These are phyloP conservation scores for Excoecaria cochinchinensis DNA, from an alignment of 345 rosid species.

Conservation along the genomic window DNA sequence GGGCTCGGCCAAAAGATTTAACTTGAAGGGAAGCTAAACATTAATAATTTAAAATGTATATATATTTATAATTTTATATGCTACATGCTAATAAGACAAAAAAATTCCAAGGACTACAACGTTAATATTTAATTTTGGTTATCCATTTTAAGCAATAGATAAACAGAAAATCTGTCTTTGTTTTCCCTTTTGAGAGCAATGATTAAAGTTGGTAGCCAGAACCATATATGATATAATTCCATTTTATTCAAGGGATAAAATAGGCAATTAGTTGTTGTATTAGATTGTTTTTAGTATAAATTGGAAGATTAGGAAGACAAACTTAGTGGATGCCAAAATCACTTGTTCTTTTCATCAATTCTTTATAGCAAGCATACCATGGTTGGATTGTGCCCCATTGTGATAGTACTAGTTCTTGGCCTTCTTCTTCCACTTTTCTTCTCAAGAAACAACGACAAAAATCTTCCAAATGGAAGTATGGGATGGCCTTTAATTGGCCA, in stretches of 20 bases:
- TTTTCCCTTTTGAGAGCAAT: background rate
- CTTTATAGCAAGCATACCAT: background rate
- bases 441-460: conserved; percentile 7
- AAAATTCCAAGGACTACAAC: too few relatives aligned
- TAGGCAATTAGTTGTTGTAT: background rate
- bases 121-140: background rate
- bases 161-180: background rate
- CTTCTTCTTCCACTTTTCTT: conserved; percentile 8
- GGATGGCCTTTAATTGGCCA: conserved; percentile 86
- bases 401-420: conserved; percentile 27
- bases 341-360: background rate
- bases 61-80: too few relatives aligned
- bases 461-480: conserved; percentile 57
- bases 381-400: conserved; percentile 7
- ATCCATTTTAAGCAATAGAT: background rate
- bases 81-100: too few relatives aligned
- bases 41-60: too few relatives aligned
- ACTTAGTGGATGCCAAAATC: background rate
- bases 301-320: background rate
- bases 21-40: too few relatives aligned
- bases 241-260: background rate
- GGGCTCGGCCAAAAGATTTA: too few relatives aligned
- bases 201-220: background rate
- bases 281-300: background rate
- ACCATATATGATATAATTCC: too few relatives aligned